Conservation (phyloP, 1,284 basidiomycete genomes). For the Boletus semigastroideus region DNA sequence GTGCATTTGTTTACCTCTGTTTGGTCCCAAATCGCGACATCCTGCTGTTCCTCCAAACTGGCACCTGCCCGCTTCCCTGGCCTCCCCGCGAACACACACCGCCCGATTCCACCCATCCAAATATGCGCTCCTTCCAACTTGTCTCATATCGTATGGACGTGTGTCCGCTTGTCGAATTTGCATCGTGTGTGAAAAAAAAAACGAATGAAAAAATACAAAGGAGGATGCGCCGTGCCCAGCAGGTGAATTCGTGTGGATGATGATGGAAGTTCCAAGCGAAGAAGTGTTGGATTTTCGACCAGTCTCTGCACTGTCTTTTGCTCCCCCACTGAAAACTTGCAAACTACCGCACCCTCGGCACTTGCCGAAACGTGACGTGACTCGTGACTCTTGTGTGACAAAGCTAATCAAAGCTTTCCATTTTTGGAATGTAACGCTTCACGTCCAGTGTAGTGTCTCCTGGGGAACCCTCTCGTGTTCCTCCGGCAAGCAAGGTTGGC, state of each 20-base stretch:
- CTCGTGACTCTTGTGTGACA: conserved; percentile 19
- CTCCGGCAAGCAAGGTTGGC: neutral
- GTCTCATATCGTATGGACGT: neutral
- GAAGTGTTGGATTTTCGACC: conserved; percentile 29
- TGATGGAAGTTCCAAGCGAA: conserved; percentile 37
- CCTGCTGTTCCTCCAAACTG: conserved; percentile 22
- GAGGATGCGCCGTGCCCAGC: neutral
- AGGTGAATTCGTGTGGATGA: conserved; percentile 21
- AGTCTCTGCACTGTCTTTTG: conserved; percentile 18
- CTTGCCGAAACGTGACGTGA: conserved; percentile 28
- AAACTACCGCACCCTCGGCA: conserved; percentile 21
- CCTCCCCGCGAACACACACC: conserved; percentile 14
- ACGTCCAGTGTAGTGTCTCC: neutral
- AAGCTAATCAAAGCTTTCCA: conserved; percentile 16
- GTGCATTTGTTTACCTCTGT: conserved; percentile 29
- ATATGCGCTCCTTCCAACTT: neutral
- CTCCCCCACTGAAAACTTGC: conserved; percentile 22
- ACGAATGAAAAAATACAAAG: conserved; percentile 6
- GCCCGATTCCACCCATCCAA: neutral
- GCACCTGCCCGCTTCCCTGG: conserved; percentile 24
- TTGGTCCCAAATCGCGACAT: conserved; percentile 20
- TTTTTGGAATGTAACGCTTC: conserved; percentile 16
- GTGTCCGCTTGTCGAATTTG: neutral
- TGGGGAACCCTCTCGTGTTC: neutral
- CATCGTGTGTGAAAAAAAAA: conserved; percentile 4